These are phyloP conservation scores for Logfia minima DNA, from an alignment of 129 eudicot genomes.

Conservation along the genomic window DNA sequence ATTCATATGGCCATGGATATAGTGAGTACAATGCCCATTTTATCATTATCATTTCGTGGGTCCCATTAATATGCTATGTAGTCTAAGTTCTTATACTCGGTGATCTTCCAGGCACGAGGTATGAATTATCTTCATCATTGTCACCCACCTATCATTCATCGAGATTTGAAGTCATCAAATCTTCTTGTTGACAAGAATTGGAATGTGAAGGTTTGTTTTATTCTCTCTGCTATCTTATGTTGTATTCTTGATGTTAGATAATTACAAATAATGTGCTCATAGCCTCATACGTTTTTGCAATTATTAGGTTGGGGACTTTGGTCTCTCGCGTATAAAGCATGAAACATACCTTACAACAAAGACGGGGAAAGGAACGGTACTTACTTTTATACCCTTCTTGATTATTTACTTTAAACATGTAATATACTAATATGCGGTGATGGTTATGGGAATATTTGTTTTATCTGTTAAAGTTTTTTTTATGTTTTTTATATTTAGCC, in stretches of 20 bases:
- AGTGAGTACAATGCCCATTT: slow-evolving; percentile 45
- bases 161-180: slow-evolving; percentile 94
- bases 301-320: slow-evolving; percentile 95
- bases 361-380: slow-evolving; percentile 98
- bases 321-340: slow-evolving; percentile 89
- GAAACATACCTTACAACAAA: slow-evolving; percentile 82
- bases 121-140: slow-evolving; percentile 94
- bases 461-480: slow-evolving; percentile 10
- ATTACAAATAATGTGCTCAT: neutral
- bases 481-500: slow-evolving; percentile 53
- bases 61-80: neutral
- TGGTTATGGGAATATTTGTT: neutral
- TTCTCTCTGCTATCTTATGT: slow-evolving; percentile 5
- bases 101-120: slow-evolving; percentile 78
- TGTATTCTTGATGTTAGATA: neutral
- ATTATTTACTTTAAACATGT: slow-evolving; percentile 11
- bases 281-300: neutral
- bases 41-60: neutral
- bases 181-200: slow-evolving; percentile 96
- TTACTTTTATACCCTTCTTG: slow-evolving; percentile 14
- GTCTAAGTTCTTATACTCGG: slow-evolving; percentile 3
- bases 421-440: slow-evolving; percentile 3
- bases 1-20: slow-evolving; percentile 95
- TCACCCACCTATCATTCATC: slow-evolving; percentile 88
- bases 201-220: slow-evolving; percentile 75